These are phyloP conservation scores for Termitomyces bulborhizus DNA, from an alignment of 768 basidiomycete genomes.

Conservation along the genomic window DNA sequence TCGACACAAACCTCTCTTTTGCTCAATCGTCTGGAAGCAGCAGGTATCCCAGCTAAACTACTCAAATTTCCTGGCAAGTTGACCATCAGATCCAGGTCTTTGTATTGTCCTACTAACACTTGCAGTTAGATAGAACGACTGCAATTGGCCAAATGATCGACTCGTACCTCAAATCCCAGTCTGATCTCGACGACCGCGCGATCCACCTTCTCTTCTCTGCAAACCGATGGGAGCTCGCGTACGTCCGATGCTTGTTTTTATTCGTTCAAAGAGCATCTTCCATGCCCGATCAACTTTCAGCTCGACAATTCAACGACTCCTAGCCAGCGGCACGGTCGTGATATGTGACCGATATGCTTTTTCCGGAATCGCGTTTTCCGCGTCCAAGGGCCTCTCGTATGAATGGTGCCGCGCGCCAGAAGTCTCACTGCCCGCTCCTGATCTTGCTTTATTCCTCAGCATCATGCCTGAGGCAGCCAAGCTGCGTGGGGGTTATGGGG, in stretches of 20 bases:
- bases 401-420: slow-evolving; percentile 88
- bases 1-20: slow-evolving; percentile 77
- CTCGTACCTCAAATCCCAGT: slow-evolving; percentile 75
- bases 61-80: slow-evolving; percentile 87
- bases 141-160: slow-evolving; percentile 91
- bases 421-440: slow-evolving; percentile 81
- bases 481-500: slow-evolving; percentile 73
- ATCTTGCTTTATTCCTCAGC: slow-evolving; percentile 83
- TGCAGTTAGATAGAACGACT: slow-evolving; percentile 74
- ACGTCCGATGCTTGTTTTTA: slow-evolving; percentile 4
- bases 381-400: slow-evolving; percentile 62
- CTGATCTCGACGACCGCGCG: slow-evolving; percentile 86
- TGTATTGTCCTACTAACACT: background rate
- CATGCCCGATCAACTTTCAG: slow-evolving; percentile 25
- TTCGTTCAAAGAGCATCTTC: background rate
- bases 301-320: slow-evolving; percentile 50
- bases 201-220: slow-evolving; percentile 95
- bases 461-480: slow-evolving; percentile 66
- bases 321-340: slow-evolving; percentile 62
- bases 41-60: slow-evolving; percentile 42
- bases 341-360: slow-evolving; percentile 95
- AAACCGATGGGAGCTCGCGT: slow-evolving; percentile 96
- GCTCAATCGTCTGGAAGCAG: slow-evolving; percentile 42
- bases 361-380: slow-evolving; percentile 89
- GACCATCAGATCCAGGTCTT: background rate